phyloP scores from a whole-genome alignment of 371 early-diverging fungal genomes.

The Parasitella parasitica region DNA sequence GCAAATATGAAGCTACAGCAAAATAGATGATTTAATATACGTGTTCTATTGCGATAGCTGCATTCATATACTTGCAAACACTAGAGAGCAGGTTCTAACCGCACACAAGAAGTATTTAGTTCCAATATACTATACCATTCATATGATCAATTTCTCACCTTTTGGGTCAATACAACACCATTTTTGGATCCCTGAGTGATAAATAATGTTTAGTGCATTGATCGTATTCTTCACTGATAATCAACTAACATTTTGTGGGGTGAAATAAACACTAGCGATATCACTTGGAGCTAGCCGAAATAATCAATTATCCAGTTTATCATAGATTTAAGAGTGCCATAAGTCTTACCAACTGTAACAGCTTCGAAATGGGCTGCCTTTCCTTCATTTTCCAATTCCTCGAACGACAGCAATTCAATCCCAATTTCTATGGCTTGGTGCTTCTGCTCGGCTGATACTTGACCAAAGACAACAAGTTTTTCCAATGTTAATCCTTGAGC shows the following conservation, averaged over 20 bases:
- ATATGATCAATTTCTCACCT: slow-evolving; percentile 17
- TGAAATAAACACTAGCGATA: slow-evolving; percentile 44
- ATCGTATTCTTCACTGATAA: too few species aligned
- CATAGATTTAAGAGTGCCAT: neutral
- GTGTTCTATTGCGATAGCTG: too few species aligned
- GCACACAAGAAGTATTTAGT: neutral
- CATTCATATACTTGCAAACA: slow-evolving; percentile 15
- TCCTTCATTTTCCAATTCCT: slow-evolving; percentile 36
- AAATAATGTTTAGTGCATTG: neutral
- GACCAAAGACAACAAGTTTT: slow-evolving; percentile 32
- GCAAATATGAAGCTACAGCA: slow-evolving; percentile 34
- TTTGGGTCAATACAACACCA: slow-evolving; percentile 51
- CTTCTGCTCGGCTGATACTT: slow-evolving; percentile 11
- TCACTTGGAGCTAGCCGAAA: slow-evolving; percentile 28
- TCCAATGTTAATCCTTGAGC: slow-evolving; percentile 20
- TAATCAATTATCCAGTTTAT: neutral
- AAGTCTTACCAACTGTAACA: slow-evolving; percentile 32
- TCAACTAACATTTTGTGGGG: slow-evolving; percentile 9
- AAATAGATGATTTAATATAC: neutral
- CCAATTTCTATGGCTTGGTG: slow-evolving; percentile 16
- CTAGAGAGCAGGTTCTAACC: slow-evolving; percentile 16
- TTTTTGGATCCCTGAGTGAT: slow-evolving; percentile 16
- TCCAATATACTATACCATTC: neutral
- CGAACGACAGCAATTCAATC: slow-evolving; percentile 29
- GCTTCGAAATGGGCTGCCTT: slow-evolving; percentile 18